Conservation (phyloP, 1,284 basidiomycete species). For the Malassezia pachydermatis region DNA sequence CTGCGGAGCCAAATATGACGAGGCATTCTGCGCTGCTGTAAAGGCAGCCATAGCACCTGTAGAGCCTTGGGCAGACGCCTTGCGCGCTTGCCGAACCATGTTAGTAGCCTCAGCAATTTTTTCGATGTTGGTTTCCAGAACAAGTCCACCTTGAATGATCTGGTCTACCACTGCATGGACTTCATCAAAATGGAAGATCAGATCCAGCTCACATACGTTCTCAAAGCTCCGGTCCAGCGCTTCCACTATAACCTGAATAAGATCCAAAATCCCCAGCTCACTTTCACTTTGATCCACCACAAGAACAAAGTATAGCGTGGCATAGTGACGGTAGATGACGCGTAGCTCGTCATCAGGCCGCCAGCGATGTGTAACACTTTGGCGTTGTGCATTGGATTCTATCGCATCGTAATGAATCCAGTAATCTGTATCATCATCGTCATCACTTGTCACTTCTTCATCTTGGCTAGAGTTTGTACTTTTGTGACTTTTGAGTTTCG, state of each 20-base stretch:
- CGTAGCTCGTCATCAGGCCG: slow-evolving; percentile 30
- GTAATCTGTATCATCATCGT: slow-evolving; percentile 21
- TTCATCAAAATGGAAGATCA: slow-evolving; percentile 98
- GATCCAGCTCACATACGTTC: slow-evolving; percentile 95
- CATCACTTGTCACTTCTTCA: slow-evolving; percentile 8
- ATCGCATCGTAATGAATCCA: slow-evolving; percentile 6
- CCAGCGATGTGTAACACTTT: slow-evolving; percentile 4
- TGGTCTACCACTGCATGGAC: slow-evolving; percentile 89
- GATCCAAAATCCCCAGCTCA: slow-evolving; percentile 85
- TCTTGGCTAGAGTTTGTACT: neutral
- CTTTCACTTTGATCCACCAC: slow-evolving; percentile 90
- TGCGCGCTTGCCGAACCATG: slow-evolving; percentile 40
- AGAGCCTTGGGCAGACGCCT: slow-evolving; percentile 6
- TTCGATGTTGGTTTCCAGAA: slow-evolving; percentile 93
- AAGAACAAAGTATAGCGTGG: slow-evolving; percentile 93
- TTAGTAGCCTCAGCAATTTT: slow-evolving; percentile 69
- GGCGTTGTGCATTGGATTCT: neutral
- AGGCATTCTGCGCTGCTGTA: neutral
- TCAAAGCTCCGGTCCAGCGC: slow-evolving; percentile 88
- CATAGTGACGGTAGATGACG: slow-evolving; percentile 57
- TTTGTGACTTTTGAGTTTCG: neutral
- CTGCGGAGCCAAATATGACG: neutral
- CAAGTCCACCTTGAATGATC: slow-evolving; percentile 90
- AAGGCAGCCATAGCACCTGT: slow-evolving; percentile 1
- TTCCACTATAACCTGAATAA: slow-evolving; percentile 99